Evolutionary conservation across 148 eudicot species (phyloP).

Genomic region (Spergularia bocconei): DNA sequence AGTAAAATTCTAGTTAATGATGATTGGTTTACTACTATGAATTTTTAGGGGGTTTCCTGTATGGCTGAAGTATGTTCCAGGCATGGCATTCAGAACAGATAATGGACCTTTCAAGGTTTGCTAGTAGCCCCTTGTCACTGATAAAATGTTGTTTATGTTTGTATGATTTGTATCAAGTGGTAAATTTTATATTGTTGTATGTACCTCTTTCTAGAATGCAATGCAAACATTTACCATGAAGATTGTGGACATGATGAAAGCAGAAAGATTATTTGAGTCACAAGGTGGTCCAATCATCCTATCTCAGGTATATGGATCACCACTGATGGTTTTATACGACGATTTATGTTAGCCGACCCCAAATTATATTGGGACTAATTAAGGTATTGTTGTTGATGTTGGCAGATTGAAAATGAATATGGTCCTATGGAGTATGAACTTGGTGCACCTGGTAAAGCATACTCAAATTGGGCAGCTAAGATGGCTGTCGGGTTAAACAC

Average conservation of each 20-base stretch:
- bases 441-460: slow-evolving; percentile 67
- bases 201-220: slow-evolving; percentile 42
- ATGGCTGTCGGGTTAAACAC: slow-evolving; percentile 80
- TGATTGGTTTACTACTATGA: not conserved
- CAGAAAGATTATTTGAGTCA: slow-evolving; percentile 66
- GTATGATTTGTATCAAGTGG: slow-evolving; percentile 1
- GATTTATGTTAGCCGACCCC: slow-evolving; percentile 6
- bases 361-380: not conserved
- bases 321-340: not conserved
- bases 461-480: slow-evolving; percentile 87
- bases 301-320: slow-evolving; percentile 66
- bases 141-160: not conserved
- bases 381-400: not conserved
- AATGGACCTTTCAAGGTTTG: slow-evolving; percentile 90
- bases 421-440: slow-evolving; percentile 67
- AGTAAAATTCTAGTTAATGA: not conserved
- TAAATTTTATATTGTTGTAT: not conserved
- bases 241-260: slow-evolving; percentile 89
- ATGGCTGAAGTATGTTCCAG: slow-evolving; percentile 87
- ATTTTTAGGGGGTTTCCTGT: slow-evolving; percentile 83
- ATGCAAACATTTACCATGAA: slow-evolving; percentile 84
- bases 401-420: slow-evolving; percentile 95
- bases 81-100: slow-evolving; percentile 83
- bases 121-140: not conserved
- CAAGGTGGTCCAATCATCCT: slow-evolving; percentile 94